A percentile compares a stretch with the other conserved stretches of the same genome.
phyloP scores from a whole-genome alignment of 805 yeast genomes.

The Wickerhamomyces queroliae region DNA sequence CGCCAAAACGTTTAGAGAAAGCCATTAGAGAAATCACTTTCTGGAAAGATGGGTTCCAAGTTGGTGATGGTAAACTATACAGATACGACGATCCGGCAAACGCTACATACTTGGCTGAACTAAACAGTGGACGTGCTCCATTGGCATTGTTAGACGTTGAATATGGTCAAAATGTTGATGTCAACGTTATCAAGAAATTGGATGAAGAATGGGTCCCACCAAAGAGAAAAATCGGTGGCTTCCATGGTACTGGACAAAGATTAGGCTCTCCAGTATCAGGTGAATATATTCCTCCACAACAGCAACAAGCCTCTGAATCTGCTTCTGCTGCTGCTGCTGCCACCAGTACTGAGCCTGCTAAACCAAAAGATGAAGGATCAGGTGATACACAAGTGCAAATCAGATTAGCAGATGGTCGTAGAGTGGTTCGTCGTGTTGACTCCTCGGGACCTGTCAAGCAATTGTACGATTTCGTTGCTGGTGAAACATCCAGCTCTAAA shows the following conservation, averaged over 20 bases:
- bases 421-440: conserved; percentile 58
- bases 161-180: conserved; percentile 91
- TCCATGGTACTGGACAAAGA: conserved; percentile 74
- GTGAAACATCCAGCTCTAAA: conserved; percentile 32
- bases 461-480: conserved; percentile 64
- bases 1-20: conserved; percentile 31
- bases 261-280: conserved; percentile 89
- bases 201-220: conserved; percentile 82
- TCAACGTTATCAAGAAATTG: conserved; percentile 70
- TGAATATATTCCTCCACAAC: conserved; percentile 32
- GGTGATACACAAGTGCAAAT: conserved; percentile 80
- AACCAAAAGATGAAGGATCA: conserved; percentile 19
- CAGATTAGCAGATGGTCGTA: conserved; percentile 76
- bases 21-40: conserved; percentile 82
- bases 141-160: conserved; percentile 73
- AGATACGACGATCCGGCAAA: conserved; percentile 93
- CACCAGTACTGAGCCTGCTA: conserved; percentile 16
- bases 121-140: conserved; percentile 91
- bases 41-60: conserved; percentile 95
- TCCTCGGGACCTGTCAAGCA: conserved; percentile 57
- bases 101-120: conserved; percentile 66
- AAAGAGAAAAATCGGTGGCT: conserved; percentile 56
- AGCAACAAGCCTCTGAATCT: conserved; percentile 9
- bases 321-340: conserved; percentile 4
- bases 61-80: conserved; percentile 83